Evolutionary conservation across 2,329 filamentous ascomycete species (phyloP).

Genomic region (Neofusicoccum sp.): DNA sequence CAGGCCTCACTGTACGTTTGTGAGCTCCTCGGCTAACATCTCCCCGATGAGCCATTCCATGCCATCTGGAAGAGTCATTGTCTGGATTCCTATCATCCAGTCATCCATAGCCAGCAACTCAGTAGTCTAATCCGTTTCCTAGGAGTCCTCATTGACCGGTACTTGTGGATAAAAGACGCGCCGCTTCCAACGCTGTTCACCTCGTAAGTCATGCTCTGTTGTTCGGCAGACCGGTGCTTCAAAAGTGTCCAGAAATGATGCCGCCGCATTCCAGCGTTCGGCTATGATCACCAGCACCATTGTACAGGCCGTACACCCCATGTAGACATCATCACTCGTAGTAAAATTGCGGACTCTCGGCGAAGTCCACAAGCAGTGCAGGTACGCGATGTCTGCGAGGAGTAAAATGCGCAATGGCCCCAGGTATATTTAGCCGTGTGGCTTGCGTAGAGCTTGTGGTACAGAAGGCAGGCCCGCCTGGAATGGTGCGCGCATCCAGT

Average conservation of each 20-base stretch:
- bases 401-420: conserved; percentile 38
- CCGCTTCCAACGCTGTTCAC: too few relatives aligned
- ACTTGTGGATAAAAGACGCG: too few relatives aligned
- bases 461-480: conserved; percentile 34
- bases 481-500: conserved; percentile 19
- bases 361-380: conserved; percentile 34
- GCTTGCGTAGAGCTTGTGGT: conserved; percentile 35
- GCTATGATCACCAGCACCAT: conserved; percentile 38
- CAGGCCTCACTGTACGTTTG: too few relatives aligned
- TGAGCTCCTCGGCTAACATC: too few relatives aligned
- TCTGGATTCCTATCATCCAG: too few relatives aligned
- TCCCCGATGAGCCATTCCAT: too few relatives aligned
- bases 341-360: conserved; percentile 19
- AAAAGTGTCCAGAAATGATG: not conserved
- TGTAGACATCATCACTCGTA: conserved; percentile 25
- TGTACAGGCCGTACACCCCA: conserved; percentile 37
- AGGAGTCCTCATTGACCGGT: too few relatives aligned
- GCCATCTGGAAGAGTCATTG: too few relatives aligned
- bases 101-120: too few relatives aligned
- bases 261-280: conserved; percentile 23
- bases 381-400: conserved; percentile 35
- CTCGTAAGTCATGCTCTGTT: too few relatives aligned
- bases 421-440: conserved; percentile 31
- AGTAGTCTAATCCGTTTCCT: too few relatives aligned
- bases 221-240: not conserved